These are phyloP conservation scores for Perkinsus chesapeaki DNA, from an alignment of 169 alveolate species.

Conservation along the genomic window DNA sequence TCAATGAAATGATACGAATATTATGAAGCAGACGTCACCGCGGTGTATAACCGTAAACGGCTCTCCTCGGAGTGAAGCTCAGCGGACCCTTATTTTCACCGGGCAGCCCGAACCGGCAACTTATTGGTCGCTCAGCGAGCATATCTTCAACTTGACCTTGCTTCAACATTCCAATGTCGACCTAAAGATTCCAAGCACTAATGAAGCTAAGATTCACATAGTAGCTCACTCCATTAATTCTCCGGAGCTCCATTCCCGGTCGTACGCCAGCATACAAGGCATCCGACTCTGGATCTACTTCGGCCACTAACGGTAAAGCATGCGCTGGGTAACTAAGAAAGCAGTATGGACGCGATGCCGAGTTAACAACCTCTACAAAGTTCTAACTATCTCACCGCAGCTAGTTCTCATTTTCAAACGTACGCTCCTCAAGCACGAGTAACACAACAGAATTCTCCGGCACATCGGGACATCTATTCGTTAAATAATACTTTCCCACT, in stretches of 20 bases:
- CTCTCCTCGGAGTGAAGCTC: not conserved
- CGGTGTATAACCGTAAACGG: not conserved
- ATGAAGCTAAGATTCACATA: not conserved
- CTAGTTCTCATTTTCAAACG: no score
- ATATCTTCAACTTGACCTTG: not conserved
- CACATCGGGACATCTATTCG: no score
- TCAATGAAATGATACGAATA: not conserved
- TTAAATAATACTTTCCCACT: no score
- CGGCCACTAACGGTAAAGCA: not conserved
- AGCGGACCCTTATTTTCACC: not conserved
- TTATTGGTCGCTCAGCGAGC: not conserved
- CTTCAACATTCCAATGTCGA: not conserved
- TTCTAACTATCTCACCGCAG: no score
- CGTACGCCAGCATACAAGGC: not conserved
- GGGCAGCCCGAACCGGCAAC: not conserved
- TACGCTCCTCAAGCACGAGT: no score
- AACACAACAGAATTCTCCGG: no score
- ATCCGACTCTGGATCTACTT: not conserved
- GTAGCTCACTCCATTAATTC: not conserved
- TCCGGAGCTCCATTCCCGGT: not conserved
- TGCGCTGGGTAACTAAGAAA: not conserved
- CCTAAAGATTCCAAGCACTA: not conserved
- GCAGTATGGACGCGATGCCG: not conserved
- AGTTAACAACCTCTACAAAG: no score
- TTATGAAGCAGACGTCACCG: not conserved